Evolutionary conservation across 2,329 filamentous ascomycete genomes (phyloP).

Genomic region (Polytolypa hystricis): DNA sequence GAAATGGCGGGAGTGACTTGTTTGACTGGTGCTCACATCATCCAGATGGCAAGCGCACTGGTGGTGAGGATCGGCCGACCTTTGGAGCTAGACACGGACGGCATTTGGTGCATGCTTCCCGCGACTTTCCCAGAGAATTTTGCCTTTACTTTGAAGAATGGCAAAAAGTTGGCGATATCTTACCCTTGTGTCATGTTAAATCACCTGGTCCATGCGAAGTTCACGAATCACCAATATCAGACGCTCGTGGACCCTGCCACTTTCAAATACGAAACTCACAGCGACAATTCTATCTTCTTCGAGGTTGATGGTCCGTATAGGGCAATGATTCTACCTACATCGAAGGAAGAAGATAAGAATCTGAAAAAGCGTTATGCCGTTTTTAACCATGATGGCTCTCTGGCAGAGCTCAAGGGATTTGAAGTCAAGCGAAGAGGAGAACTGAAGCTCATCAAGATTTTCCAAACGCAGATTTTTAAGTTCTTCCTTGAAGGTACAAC

Average conservation of each 20-base stretch:
- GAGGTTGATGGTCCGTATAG: constrained; percentile 96
- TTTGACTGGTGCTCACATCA: constrained; percentile 89
- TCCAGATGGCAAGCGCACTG: constrained; percentile 86
- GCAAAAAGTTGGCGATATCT: constrained; percentile 92
- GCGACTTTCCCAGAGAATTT: constrained; percentile 96
- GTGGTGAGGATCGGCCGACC: constrained; percentile 89
- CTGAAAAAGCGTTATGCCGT: constrained; percentile 98
- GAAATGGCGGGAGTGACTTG: constrained; percentile 99
- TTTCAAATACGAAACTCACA: constrained; percentile 90
- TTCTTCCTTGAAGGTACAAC: constrained; percentile 92
- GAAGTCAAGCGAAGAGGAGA: constrained; percentile 96
- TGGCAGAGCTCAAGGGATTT: constrained; percentile 94
- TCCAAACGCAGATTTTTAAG: constrained; percentile 98
- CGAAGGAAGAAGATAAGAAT: constrained; percentile 98
- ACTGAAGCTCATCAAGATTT: constrained; percentile 98
- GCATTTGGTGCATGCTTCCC: constrained; percentile 99
- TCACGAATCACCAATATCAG: constrained; percentile 97
- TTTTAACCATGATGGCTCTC: constrained; percentile 92
- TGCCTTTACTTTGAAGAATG: constrained; percentile 82
- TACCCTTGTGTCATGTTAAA: constrained; percentile 99
- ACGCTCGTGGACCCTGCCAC: constrained; percentile 66
- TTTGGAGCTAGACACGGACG: constrained; percentile 90
- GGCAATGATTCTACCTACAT: constrained; percentile 94
- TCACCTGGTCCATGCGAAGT: constrained; percentile 84
- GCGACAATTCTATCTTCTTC: constrained; percentile 99